A percentile compares a stretch with the other conserved stretches of the same genome.
Evolutionary conservation across 805 yeast genomes (phyloP).

Genomic region (Danielia reshetovae): DNA sequence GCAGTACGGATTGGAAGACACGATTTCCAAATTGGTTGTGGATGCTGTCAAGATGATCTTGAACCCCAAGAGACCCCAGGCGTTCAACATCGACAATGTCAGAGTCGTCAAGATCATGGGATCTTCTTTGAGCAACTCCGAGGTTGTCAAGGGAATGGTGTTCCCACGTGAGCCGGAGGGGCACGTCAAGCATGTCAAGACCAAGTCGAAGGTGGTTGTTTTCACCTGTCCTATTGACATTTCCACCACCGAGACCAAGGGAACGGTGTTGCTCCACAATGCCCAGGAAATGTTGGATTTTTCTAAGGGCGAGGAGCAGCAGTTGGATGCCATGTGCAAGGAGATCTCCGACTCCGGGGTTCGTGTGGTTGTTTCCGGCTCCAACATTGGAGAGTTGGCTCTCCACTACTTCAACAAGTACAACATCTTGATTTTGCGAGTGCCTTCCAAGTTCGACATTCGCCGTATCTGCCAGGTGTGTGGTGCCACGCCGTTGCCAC

Average conservation of each 20-base stretch:
- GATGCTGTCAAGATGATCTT: conserved; percentile 76
- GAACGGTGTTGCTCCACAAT: conserved; percentile 91
- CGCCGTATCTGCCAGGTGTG: conserved; percentile 94
- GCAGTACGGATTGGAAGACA: conserved; percentile 84
- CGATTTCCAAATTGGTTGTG: conserved; percentile 70
- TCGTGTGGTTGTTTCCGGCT: conserved; percentile 88
- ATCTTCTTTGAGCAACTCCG: conserved; percentile 64
- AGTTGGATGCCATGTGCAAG: conserved; percentile 78
- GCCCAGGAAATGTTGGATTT: conserved; percentile 97
- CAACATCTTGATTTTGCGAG: conserved; percentile 78
- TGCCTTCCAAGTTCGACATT: conserved; percentile 90
- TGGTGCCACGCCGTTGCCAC: conserved; percentile 94
- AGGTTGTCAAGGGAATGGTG: conserved; percentile 94
- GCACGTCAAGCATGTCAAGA: conserved; percentile 57
- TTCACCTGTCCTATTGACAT: conserved; percentile 93
- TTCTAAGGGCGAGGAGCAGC: conserved; percentile 93
- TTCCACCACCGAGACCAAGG: conserved; percentile 96
- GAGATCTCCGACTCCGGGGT: conserved; percentile 83
- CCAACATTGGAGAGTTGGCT: conserved; percentile 89
- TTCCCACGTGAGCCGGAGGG: conserved; percentile 98
- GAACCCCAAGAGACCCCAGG: conserved; percentile 60
- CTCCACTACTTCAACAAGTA: conserved; percentile 88
- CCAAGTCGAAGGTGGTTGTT: conserved; percentile 80
- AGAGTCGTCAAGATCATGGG: conserved; percentile 98
- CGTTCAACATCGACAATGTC: conserved; percentile 87